phyloP scores from a whole-genome alignment of 768 basidiomycete species.

The Lactarius trivialis region DNA sequence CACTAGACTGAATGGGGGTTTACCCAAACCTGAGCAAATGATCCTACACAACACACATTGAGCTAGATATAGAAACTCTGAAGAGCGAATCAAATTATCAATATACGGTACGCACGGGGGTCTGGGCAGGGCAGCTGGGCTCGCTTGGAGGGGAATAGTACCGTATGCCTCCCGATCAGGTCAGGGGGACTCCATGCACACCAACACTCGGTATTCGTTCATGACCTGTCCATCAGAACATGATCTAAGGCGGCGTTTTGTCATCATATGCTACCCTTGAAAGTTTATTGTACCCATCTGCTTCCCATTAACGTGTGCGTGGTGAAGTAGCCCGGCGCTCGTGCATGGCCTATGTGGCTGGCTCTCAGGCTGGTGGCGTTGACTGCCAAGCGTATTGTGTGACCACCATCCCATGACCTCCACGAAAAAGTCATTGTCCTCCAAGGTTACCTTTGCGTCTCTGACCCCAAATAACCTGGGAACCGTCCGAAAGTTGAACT shows the following conservation, averaged over 20 bases:
- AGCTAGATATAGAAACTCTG: slow-evolving; percentile 1
- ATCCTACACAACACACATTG: slow-evolving; percentile 4
- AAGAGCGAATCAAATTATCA: slow-evolving; percentile 8
- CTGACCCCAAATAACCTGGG: slow-evolving; percentile 81
- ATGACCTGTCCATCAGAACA: slow-evolving; percentile 14
- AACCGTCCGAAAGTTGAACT: slow-evolving; percentile 55
- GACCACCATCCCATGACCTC: slow-evolving; percentile 29
- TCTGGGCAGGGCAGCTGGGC: slow-evolving; percentile 2
- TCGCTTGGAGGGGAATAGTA: slow-evolving; percentile 13
- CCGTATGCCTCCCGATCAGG: not conserved
- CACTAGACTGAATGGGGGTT: slow-evolving; percentile 20
- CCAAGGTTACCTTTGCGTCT: slow-evolving; percentile 63
- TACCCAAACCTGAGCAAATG: slow-evolving; percentile 9
- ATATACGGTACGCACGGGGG: slow-evolving; percentile 7
- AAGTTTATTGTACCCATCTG: not conserved
- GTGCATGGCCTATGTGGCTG: slow-evolving; percentile 4
- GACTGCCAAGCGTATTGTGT: slow-evolving; percentile 18
- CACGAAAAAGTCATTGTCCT: slow-evolving; percentile 27
- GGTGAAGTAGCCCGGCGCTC: not conserved
- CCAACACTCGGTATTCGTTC: slow-evolving; percentile 7
- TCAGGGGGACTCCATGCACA: slow-evolving; percentile 1
- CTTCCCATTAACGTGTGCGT: not conserved
- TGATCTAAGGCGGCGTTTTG: not conserved
- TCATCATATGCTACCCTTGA: slow-evolving; percentile 26
- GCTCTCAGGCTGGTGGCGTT: slow-evolving; percentile 19